Conservation (phyloP, 345 rosid genomes). For the Populus pruinosa region DNA sequence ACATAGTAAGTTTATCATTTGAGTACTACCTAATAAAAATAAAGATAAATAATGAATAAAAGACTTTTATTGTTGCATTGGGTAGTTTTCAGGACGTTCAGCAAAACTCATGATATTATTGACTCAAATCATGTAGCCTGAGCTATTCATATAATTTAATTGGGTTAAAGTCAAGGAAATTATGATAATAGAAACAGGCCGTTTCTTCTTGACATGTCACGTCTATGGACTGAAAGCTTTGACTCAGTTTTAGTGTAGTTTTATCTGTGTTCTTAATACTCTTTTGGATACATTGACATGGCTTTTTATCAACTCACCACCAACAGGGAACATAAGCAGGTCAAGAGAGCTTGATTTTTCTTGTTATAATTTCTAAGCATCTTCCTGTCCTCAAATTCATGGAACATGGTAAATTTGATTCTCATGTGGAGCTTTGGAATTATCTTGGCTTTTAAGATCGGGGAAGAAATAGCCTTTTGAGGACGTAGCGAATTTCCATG, state of each 20-base stretch:
- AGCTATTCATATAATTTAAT: background rate
- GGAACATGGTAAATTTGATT: background rate
- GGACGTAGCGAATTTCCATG: background rate
- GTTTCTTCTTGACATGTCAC: background rate
- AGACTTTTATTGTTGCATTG: background rate
- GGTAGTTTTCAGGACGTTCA: background rate
- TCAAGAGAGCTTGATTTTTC: background rate
- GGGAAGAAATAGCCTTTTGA: no score
- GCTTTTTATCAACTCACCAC: background rate
- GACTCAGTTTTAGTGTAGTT: background rate
- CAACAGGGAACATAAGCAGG: background rate
- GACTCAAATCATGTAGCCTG: background rate
- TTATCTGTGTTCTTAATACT: background rate
- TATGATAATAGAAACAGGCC: background rate
- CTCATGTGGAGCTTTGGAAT: background rate
- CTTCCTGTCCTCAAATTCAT: background rate
- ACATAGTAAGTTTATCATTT: constrained; percentile 35
- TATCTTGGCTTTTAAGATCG: background rate
- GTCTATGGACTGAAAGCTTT: background rate
- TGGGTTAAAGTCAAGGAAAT: background rate
- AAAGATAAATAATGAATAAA: background rate
- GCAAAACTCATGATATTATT: background rate
- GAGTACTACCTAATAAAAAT: background rate
- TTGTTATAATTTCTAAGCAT: background rate
- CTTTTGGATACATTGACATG: background rate